Evolutionary conservation across 495 filamentous ascomycete genomes (phyloP), one percentile per base, ranked within the genome.

Genomic region (Tuber brumale): DNA sequence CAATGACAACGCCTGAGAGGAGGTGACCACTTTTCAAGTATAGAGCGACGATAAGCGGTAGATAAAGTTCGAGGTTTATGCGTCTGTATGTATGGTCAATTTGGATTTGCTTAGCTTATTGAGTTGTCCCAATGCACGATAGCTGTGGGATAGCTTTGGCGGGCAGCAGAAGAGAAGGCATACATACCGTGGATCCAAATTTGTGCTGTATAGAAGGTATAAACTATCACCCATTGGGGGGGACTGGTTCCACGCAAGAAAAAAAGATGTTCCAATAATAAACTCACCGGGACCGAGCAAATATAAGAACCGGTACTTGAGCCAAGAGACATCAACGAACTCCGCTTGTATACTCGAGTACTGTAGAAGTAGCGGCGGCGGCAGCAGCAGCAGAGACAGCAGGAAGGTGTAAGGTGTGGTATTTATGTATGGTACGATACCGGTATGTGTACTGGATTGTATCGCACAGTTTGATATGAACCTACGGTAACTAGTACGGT

Each of bases 81-180:
- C 57, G 57, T 31, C 57, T 66, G 57, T 66, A 31, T 31, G 57
- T 66, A n/a, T 66, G 57, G 57, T n/a, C 57, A 66, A 18, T 18
- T 66, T 21, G 57, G 57, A 66, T 66, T 66, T 66, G 27, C 57
- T 66, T 66, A 66, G n/a, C 57, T 31, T 66, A 57, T 57, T 79
- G 51, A 42, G 41, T 14, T 74, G 72, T 69, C 69, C 41, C 71
- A 69, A 61, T 39, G 39, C 72, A 74, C 37, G 70, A 71, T 75
- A 72, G 39, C 73, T 41, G 69, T 18, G 45, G 5, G 41, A 57
- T 35, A 72, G 44, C 46, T 69, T 12, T 31, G 57, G 27, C 27
- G 3, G 12, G 57, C 57, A 57, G 48, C 23, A n/a, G 48, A 57
- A 57, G 48, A 23, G 48, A 57, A 57, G 48, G 21, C 23, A n/a